Conservation (phyloP, 768 basidiomycete genomes). For the Phylloporus arenicola region DNA sequence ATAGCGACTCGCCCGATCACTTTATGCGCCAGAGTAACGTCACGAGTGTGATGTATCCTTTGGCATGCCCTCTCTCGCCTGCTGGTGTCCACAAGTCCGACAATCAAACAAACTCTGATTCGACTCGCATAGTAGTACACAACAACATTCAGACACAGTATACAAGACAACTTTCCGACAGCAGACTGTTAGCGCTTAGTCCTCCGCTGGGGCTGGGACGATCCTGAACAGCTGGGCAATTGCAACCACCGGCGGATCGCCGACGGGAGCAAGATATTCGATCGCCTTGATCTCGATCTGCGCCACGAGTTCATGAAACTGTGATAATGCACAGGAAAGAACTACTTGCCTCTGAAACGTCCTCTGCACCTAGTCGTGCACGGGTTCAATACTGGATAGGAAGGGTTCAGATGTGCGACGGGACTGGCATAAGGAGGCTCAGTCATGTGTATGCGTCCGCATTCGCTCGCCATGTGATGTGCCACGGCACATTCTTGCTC, state of each 20-base stretch:
- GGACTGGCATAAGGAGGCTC: neutral
- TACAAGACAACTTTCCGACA: neutral
- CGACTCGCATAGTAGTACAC: neutral
- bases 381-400: neutral
- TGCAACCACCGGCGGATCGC: neutral
- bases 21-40: no score
- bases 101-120: neutral
- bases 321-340: neutral
- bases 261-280: no score
- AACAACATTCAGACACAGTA: neutral
- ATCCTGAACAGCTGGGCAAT: neutral
- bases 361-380: neutral
- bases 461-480: neutral
- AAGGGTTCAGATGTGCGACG: neutral
- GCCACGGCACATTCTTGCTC: neutral
- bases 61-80: no score
- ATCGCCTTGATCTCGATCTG: no score
- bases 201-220: no score
- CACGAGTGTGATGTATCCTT: no score
- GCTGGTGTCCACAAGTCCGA: no score
- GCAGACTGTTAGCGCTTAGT: neutral
- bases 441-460: neutral
- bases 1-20: no score
- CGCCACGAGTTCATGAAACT: neutral
- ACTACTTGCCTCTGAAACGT: neutral